phyloP scores from a whole-genome alignment of 2,329 filamentous ascomycete genomes.

The Fusarium heterosporum region DNA sequence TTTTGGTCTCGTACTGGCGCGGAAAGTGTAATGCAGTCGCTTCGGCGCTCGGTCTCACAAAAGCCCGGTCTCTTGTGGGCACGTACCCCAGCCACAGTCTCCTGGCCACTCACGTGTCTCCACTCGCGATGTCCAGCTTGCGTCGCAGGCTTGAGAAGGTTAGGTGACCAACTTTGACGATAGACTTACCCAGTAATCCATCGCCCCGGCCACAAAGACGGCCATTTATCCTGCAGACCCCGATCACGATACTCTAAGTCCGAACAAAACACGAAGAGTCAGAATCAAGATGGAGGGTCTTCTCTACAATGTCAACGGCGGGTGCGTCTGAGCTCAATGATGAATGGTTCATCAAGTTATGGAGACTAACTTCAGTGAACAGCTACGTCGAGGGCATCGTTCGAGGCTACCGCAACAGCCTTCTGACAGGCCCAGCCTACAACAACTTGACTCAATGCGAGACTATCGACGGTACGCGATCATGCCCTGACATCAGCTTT shows the following conservation, averaged over 20 bases:
- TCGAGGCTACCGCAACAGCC: slow-evolving; percentile 93
- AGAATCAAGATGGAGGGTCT: slow-evolving; percentile 82
- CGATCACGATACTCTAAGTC: slow-evolving; percentile 10
- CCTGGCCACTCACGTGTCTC: slow-evolving; percentile 48
- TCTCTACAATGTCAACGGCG: slow-evolving; percentile 93
- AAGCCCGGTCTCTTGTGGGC: slow-evolving; percentile 36
- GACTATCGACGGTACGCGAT: slow-evolving; percentile 84
- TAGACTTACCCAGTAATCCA: slow-evolving; percentile 29
- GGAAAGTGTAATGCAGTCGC: slow-evolving; percentile 47
- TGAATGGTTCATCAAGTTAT: slow-evolving; percentile 32
- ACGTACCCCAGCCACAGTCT: slow-evolving; percentile 26
- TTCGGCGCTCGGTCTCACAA: slow-evolving; percentile 45
- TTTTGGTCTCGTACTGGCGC: slow-evolving; percentile 48
- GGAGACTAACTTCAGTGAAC: slow-evolving; percentile 49
- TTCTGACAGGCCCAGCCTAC: slow-evolving; percentile 92
- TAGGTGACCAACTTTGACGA: slow-evolving; percentile 46
- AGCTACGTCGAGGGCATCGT: slow-evolving; percentile 98
- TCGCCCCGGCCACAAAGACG: slow-evolving; percentile 28
- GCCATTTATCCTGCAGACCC: slow-evolving; percentile 6
- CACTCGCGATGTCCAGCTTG: slow-evolving; percentile 41
- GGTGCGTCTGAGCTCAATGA: slow-evolving; percentile 64
- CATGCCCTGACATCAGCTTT: not conserved
- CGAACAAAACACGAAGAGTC: slow-evolving; percentile 7
- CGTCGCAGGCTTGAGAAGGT: slow-evolving; percentile 43
- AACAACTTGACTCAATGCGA: slow-evolving; percentile 97